Evolutionary conservation across 2,329 filamentous ascomycete species (phyloP), one percentile per base, ranked within the genome.

Genomic region (Botrytis hyacinthi): DNA sequence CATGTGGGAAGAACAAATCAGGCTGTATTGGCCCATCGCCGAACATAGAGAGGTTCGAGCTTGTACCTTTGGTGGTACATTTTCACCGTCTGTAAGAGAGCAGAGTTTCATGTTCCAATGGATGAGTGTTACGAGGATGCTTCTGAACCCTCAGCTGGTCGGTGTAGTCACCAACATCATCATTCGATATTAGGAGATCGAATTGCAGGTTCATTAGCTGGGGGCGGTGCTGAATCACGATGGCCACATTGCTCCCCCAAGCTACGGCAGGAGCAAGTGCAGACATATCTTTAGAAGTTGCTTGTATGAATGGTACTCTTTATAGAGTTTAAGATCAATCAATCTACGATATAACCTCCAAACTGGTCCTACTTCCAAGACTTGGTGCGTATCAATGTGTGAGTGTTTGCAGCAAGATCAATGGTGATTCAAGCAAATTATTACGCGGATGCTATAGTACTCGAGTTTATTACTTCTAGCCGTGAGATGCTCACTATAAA

Each of bases 11-110:
- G 32, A 54, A 57, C 4, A 35, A 32, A 37, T 65, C 48, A 59
- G 54, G 68, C 22, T 62, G 73, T 70, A 35, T 61, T 46, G 40
- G 57, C 29, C 22, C n/a, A 62, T 46, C n/a, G 37, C 40, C 40
- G 26, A 22, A n/a, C 26, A 44, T 44, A n/a, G n/a, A n/a, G 35
- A 10, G 12, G 16, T 37, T 29, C 9, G 18, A 62, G 44, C 6
- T 61, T 42, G 51, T 46, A 12, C n/a, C 18, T 2, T 70, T 2
- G 22, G 20, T 14, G 54, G 35, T 29, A 62, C 8, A n/a, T 1
- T 20, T 46, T 20, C 37, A 6, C 26, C 57, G 4, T 26, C 18
- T 9, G 6, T 12, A 37, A 2, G 18, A 40, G 32, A 54, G 35
- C 32, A 16, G 37, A 29, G 37, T 37, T 42, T 44, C n/a, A 26